Base-by-base conservation (phyloP, 2,329 filamentous ascomycete species). In the Monilinia fructicola region DNA sequence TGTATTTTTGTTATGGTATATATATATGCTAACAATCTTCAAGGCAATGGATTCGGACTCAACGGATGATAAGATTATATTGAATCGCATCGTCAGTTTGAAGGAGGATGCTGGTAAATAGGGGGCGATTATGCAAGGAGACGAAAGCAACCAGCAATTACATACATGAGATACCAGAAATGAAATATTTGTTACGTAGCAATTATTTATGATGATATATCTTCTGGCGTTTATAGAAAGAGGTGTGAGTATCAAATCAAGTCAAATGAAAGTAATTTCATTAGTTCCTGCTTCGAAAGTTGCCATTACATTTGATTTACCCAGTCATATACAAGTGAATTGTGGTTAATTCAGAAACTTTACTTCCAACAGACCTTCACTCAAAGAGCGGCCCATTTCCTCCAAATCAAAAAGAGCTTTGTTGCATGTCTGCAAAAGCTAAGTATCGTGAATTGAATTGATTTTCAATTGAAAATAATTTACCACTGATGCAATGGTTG, bases 41-140 rank as follows among this genome's bases (percentile, higher is more conserved):
- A 63, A 76, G 87, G 87, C 81, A 69, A 82, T 96, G 77, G 93
- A 97, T 76, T 86, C 84, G 0, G 92, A 96, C 73, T 91, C 87
- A 68, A 90, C 87, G 0, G 85, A 87, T 42, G 90, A 92, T n/a
- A 91, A 89, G 77, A 82, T 96, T 71, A 86, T 98, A 58, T 80
- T 98, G 40, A 98, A 98, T 80, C 85, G 92, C 62, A 97, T 98
- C 74, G 93, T 98, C 28, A 91, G 90, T 58, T 79, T 97, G 75
- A 96, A 96, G 81, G 93, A 97, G 79, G 92, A 96, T 75, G 81
- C 85, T n/a, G 87, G 87, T 66, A 93, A 93, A 83, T 77, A 73
- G 6, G 28, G 28, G 14, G 44, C 3, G 21, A 50, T 50, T 26
- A 38, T 18, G 44, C 44, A 9, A 60, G 42, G 44, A 21, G 28